phyloP scores from a whole-genome alignment of 257 asterid genomes.

The Hygrophila difformis region DNA sequence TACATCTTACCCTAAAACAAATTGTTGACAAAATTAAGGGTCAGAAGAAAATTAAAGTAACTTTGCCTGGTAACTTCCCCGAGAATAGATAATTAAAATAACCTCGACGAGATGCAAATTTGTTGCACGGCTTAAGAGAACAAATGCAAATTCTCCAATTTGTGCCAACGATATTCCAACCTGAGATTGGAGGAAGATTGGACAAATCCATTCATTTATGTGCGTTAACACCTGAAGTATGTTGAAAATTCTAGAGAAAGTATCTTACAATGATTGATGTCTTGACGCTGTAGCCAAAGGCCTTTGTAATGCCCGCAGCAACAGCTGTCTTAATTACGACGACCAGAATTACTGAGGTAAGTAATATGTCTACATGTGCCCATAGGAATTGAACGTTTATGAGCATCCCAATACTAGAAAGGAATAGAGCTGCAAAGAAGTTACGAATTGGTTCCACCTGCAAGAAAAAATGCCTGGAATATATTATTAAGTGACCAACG shows the following conservation, averaged over 20 bases:
- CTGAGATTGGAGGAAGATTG: constrained; percentile 26
- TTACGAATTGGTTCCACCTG: constrained; percentile 98
- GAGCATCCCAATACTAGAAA: constrained; percentile 94
- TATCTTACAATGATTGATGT: constrained; percentile 68
- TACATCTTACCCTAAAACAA: constrained; percentile 89
- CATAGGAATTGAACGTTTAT: constrained; percentile 92
- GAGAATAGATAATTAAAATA: constrained; percentile 17
- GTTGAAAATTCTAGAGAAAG: constrained; percentile 3
- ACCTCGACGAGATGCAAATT: constrained; percentile 83
- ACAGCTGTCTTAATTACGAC: constrained; percentile 78
- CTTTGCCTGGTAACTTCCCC: too few species aligned
- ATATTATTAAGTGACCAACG: constrained; percentile 2
- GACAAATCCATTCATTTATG: constrained; percentile 6
- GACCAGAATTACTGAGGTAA: constrained; percentile 85
- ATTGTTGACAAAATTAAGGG: constrained; percentile 1
- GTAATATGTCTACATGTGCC: constrained; percentile 92
- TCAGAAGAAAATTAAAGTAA: neutral
- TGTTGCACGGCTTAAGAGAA: constrained; percentile 90
- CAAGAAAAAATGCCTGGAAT: constrained; percentile 18
- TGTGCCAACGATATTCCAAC: constrained; percentile 89
- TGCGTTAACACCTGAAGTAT: too few species aligned
- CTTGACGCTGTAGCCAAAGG: constrained; percentile 68
- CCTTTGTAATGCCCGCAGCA: constrained; percentile 54
- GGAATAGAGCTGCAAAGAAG: constrained; percentile 93
- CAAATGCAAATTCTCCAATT: constrained; percentile 96